phyloP scores from a whole-genome alignment of 2,329 filamentous ascomycete species.

The Neonectria hederae region DNA sequence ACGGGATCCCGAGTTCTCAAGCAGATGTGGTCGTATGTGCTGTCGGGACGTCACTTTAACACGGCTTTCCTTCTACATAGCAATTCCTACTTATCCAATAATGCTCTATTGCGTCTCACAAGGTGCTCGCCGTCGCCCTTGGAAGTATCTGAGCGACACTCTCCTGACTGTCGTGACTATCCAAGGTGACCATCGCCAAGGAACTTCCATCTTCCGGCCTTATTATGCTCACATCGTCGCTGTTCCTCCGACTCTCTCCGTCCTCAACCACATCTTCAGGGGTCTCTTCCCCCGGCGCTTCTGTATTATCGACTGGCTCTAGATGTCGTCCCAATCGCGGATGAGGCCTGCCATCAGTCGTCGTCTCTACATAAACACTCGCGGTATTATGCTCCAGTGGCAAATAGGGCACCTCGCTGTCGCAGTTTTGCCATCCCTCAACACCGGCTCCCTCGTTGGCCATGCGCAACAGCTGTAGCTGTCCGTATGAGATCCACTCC shows the following conservation, averaged over 20 bases:
- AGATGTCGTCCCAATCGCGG: neutral
- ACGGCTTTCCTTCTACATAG: neutral
- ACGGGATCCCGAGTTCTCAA: slow-evolving; percentile 2
- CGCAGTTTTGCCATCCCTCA: neutral
- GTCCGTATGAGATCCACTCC: slow-evolving; percentile 9
- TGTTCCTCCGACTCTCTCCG: neutral
- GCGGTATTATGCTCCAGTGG: neutral
- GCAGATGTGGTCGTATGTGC: slow-evolving; percentile 1
- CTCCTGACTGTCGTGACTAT: neutral
- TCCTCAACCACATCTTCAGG: neutral
- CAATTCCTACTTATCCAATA: neutral
- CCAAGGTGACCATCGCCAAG: neutral
- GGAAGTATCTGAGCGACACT: neutral
- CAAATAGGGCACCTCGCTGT: neutral
- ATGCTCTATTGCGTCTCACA: neutral
- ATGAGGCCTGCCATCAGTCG: neutral
- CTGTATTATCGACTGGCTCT: no score
- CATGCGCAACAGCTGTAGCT: slow-evolving; percentile 8
- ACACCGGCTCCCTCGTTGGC: neutral
- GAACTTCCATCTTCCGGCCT: no score
- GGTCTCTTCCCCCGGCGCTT: neutral
- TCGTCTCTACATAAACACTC: neutral
- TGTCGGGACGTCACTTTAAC: neutral
- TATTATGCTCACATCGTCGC: neutral
- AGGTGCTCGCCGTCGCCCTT: neutral